Evolutionary conservation across 345 rosid genomes (phyloP).

Genomic region (Melaleuca alternifolia): DNA sequence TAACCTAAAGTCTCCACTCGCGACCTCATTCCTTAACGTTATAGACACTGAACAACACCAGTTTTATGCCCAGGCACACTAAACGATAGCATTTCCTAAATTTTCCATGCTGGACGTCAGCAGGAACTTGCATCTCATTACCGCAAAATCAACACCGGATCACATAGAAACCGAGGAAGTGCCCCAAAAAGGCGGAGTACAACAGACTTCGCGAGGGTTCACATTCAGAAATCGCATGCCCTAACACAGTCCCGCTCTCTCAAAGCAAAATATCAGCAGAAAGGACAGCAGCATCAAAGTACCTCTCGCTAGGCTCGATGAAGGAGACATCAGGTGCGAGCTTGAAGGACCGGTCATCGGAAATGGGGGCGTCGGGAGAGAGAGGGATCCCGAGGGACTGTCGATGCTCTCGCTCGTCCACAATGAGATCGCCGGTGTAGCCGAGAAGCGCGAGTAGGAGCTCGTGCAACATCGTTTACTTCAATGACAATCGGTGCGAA

Average conservation of each 20-base stretch:
- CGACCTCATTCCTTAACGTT: neutral
- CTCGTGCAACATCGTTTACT: slow-evolving; percentile 69
- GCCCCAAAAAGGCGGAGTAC: neutral
- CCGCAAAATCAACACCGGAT: neutral
- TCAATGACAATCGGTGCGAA: neutral
- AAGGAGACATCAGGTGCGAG: slow-evolving; percentile 92
- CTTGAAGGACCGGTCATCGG: slow-evolving; percentile 60
- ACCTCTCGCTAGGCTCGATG: slow-evolving; percentile 83
- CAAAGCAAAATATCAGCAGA: neutral
- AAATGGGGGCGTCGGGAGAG: slow-evolving; percentile 53
- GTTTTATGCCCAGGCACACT: neutral
- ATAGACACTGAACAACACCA: neutral
- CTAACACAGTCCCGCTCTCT: neutral
- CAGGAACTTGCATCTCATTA: neutral
- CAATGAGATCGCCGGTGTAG: slow-evolving; percentile 84
- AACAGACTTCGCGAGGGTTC: neutral
- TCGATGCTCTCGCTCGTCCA: slow-evolving; percentile 76
- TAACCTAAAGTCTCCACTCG: neutral
- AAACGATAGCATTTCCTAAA: neutral
- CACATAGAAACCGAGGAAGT: neutral
- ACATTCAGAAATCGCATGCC: neutral
- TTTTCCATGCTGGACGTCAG: neutral
- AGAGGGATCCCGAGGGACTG: slow-evolving; percentile 41
- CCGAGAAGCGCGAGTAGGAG: slow-evolving; percentile 78
- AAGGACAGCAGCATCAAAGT: neutral